Base-by-base conservation (phyloP, 2,329 filamentous ascomycete genomes). In the Fusarium sp. region DNA sequence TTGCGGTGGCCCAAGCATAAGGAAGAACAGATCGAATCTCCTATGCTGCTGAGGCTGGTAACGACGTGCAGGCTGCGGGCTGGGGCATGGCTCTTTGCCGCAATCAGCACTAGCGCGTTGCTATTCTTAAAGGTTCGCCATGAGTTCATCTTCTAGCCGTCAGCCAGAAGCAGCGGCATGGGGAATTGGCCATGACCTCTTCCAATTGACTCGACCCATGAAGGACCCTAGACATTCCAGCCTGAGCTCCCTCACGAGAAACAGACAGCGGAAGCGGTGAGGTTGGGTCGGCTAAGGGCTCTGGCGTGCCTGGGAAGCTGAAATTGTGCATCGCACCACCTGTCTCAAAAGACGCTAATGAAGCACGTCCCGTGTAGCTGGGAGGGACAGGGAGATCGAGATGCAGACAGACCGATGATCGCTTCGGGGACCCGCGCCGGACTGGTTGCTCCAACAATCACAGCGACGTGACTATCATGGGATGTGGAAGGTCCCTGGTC, bases 301-400 rank as follows among this genome's bases (percentile, higher is more conserved):
- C 58, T 71, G 56, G 63, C 56, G 71, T 74, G 71, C 71, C 71
- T 71, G 40, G 62, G 57, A 71, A 73, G 68, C 67, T 77, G 76
- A 76, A 69, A 56, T 65, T 70, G 52, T 70, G 72, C 59, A 71
- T 73, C 63, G 70, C 70, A 69, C 74, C 70, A 68, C 72, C 54
- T 37, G 56, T 62, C 66, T 66, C 22, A 66, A 52, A 68, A 33
- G 40, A 40, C 61, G 63, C 76, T 78, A 78, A 63, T 38, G 35
- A 72, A 69, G 76, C 76, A 78, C 67, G 74, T 68, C 59, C 74
- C 72, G 76, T 77, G 69, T 76, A 78, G 70, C 67, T 67, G 69
- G 63, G 60, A 75, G 74, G 63, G 62, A 65, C 69, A 67, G 59
- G 58, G 58, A 73, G 66, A 77, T 76, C 72, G 70, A 69, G 60